A percentile compares a stretch with the other conserved stretches of the same genome.
Conservation (phyloP, 331 rosid genomes). For the Dryas integrifolia region DNA sequence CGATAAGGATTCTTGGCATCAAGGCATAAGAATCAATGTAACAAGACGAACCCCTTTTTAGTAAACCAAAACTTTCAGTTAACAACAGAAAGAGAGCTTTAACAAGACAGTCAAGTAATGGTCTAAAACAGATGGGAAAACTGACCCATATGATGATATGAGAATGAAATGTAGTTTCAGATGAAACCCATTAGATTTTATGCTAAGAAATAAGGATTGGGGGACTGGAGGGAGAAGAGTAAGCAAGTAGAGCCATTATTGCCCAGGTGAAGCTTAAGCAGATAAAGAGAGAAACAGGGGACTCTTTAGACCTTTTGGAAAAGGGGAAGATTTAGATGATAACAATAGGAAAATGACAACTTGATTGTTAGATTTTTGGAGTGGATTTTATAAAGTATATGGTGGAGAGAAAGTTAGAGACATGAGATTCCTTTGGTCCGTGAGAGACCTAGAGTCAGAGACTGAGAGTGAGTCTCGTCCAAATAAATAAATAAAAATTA, state of each 20-base stretch:
- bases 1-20: neutral
- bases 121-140: conserved; percentile 1
- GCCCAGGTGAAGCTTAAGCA: conserved; percentile 15
- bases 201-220: neutral
- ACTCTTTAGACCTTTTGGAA: neutral
- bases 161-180: neutral
- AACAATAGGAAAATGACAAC: conserved; percentile 36
- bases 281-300: conserved; percentile 10
- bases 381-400: conserved; percentile 1
- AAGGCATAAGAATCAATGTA: conserved; percentile 2
- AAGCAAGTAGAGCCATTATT: conserved; percentile 19
- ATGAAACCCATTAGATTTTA: conserved; percentile 12
- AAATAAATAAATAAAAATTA: too few relatives aligned
- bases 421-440: conserved; percentile 46
- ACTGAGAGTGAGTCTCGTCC: neutral
- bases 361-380: conserved; percentile 28
- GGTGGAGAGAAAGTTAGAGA: conserved; percentile 39
- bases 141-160: neutral
- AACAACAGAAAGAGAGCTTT: neutral
- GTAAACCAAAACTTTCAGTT: neutral
- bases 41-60: neutral
- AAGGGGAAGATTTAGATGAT: conserved; percentile 16
- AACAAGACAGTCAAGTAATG: neutral
- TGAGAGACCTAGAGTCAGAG: conserved; percentile 29
- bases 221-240: conserved; percentile 11